Base-by-base conservation (phyloP, 2,329 filamentous ascomycete species). In the Endothia cerciana region DNA sequence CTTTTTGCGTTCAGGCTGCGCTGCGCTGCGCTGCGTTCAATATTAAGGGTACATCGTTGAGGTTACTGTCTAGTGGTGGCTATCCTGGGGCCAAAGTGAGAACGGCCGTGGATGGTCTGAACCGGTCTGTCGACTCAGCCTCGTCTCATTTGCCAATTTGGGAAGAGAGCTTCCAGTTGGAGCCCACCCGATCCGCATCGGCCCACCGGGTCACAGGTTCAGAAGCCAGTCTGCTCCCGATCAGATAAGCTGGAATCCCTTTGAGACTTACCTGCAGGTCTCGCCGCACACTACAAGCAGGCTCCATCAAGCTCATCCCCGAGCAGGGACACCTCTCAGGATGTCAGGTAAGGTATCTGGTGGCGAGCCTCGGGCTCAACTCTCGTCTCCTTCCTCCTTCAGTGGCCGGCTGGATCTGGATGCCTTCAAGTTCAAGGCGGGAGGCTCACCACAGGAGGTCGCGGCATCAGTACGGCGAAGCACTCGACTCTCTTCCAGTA, bases 341-440 rank as follows among this genome's bases (percentile, higher is more conserved):
- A 60, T 60, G 58, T 11, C 58, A 38, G 43, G 40, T 19, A 41
- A 62, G 30, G 3, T 15, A 25, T 19, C 49, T 8, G 33, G 53
- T 8, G 19, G 19, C 36, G 53, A 47, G 17, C 13, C 58, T n/a
- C 38, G 62, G 3, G 15, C 19, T 22, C 43, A 30, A 22, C 43
- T 41, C n/a, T 30, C 45, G 4, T 17, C 57, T 40, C 47, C 53
- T 22, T 61, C 80, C 17, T 80, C 77, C 8, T 83, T 83, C 65
- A 72, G 75, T 58, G 81, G 81, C 30, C 79, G 76, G 15, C 76
- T 84, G 22, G 74, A 80, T 40, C 75, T 83, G 36, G 74, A 78
- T n/a, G 73, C 77, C 63, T 84, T 82, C 74, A 75, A 76, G 69
- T 82, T 79, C 72, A 74, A 72, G 59, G 43, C 64, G 2, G 36